These are phyloP conservation scores for Lablab purpureus DNA, from an alignment of 306 rosid genomes.

Conservation along the genomic window DNA sequence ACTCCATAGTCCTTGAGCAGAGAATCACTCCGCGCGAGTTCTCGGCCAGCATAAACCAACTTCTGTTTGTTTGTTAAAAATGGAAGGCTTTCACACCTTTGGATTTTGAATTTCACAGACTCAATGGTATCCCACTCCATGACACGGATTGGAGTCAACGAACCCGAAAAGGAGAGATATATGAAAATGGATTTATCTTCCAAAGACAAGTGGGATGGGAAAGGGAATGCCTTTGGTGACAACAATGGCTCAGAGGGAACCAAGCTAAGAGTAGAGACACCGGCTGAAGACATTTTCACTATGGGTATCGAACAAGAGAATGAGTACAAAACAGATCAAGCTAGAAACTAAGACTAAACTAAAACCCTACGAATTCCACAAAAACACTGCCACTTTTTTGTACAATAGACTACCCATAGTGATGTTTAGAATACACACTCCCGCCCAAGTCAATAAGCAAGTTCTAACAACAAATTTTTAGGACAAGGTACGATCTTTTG, in stretches of 20 bases:
- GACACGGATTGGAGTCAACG: constrained; percentile 72
- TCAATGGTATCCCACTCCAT: constrained; percentile 77
- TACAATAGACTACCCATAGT: constrained; percentile 44
- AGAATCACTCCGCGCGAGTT: constrained; percentile 70
- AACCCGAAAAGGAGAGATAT: constrained; percentile 68
- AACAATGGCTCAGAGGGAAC: constrained; percentile 58
- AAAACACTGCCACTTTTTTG: constrained; percentile 41
- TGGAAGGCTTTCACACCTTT: constrained; percentile 64
- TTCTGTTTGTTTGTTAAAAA: constrained; percentile 84
- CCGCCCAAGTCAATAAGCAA: constrained; percentile 47
- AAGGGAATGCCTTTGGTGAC: constrained; percentile 47
- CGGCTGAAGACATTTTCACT: constrained; percentile 78
- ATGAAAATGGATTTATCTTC: constrained; percentile 64
- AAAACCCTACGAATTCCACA: constrained; percentile 41
- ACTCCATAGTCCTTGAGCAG: constrained; percentile 82
- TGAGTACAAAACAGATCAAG: constrained; percentile 1
- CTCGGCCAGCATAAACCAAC: constrained; percentile 86
- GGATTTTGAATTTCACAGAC: constrained; percentile 85
- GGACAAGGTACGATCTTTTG: constrained; percentile 26
- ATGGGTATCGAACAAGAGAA: constrained; percentile 1
- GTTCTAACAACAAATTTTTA: constrained; percentile 16
- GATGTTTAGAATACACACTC: background rate
- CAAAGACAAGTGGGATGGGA: constrained; percentile 53
- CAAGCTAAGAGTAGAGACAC: constrained; percentile 65
- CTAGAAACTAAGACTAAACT: constrained; percentile 20